These are phyloP conservation scores for Arachnomyces sp. DNA, from an alignment of 2,329 filamentous ascomycete genomes.

Conservation along the genomic window DNA sequence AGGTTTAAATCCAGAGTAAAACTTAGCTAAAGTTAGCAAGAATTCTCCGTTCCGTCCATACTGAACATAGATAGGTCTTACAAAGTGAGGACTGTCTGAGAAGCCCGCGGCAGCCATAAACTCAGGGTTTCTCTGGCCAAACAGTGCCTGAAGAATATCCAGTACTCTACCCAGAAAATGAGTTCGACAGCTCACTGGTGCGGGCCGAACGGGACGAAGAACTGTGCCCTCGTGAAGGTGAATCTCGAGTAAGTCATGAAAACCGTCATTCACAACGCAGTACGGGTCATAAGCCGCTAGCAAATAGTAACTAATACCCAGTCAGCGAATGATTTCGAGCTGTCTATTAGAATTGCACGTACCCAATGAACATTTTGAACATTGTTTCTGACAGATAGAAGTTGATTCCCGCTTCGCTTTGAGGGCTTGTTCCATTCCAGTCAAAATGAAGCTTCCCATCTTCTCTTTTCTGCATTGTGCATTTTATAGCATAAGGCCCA, in stretches of 20 bases:
- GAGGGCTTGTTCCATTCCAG: constrained; percentile 42
- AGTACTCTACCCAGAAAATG: constrained; percentile 42
- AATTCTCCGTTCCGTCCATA: neutral
- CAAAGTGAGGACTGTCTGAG: constrained; percentile 42
- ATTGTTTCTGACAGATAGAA: constrained; percentile 42
- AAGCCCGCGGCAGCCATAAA: constrained; percentile 44
- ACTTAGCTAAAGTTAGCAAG: constrained; percentile 14
- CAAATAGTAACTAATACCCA: constrained; percentile 29
- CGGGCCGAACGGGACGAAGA: constrained; percentile 40
- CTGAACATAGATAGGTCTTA: neutral
- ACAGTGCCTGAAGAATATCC: constrained; percentile 44
- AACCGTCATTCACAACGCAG: constrained; percentile 44
- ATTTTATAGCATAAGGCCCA: constrained; percentile 40
- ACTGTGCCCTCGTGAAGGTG: constrained; percentile 39
- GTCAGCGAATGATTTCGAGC: neutral
- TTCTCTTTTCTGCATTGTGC: constrained; percentile 38
- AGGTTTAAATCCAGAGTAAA: constrained; percentile 43
- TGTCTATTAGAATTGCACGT: constrained; percentile 1
- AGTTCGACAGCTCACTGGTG: constrained; percentile 40
- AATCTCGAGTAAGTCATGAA: constrained; percentile 44
- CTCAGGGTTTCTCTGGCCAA: constrained; percentile 39
- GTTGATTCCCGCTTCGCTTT: constrained; percentile 41
- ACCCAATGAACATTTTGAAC: constrained; percentile 46
- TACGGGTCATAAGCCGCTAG: constrained; percentile 43
- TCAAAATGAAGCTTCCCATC: constrained; percentile 39